Evolutionary conservation across 2,329 filamentous ascomycete species (phyloP).

Genomic region (Xylariaceae sp.): DNA sequence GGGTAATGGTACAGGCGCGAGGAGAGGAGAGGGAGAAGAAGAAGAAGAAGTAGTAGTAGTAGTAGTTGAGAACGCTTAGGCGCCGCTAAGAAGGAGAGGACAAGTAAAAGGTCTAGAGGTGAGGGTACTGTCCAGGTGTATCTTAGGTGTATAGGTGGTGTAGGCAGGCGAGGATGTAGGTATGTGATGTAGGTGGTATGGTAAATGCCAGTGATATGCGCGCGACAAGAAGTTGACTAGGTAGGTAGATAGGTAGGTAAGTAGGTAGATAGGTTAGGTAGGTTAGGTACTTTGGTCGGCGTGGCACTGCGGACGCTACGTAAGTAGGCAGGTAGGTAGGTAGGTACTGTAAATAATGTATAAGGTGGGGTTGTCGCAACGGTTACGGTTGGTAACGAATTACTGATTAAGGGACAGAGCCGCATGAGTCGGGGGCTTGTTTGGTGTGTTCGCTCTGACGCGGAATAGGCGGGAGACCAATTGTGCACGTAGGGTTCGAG

Average conservation of each 20-base stretch:
- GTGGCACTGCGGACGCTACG: too few species aligned
- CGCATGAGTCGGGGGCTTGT: slow-evolving; percentile 16
- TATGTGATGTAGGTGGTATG: background rate
- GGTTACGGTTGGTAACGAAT: slow-evolving; percentile 15
- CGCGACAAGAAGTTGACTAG: too few species aligned
- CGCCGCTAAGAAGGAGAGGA: background rate
- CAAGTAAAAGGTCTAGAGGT: background rate
- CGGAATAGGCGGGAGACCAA: too few species aligned
- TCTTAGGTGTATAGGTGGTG: slow-evolving; percentile 7
- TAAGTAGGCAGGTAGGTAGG: slow-evolving; percentile 13
- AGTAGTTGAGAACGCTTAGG: background rate
- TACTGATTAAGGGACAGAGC: slow-evolving; percentile 18
- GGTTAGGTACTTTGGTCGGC: too few species aligned
- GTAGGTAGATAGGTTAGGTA: background rate
- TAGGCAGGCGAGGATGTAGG: slow-evolving; percentile 8
- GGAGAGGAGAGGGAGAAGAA: background rate
- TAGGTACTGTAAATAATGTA: background rate
- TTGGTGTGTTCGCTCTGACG: too few species aligned
- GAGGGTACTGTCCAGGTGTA: slow-evolving; percentile 1
- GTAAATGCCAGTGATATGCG: too few species aligned
- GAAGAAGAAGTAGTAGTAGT: background rate
- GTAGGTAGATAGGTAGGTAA: background rate
- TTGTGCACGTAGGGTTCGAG: too few species aligned
- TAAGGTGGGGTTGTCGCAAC: slow-evolving; percentile 23
- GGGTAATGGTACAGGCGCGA: background rate